Percentiles rank a stretch among this genome's conserved stretches.
Evolutionary conservation across 177 flowering plant species (phyloP).

Genomic region (Vitis hybrid): DNA sequence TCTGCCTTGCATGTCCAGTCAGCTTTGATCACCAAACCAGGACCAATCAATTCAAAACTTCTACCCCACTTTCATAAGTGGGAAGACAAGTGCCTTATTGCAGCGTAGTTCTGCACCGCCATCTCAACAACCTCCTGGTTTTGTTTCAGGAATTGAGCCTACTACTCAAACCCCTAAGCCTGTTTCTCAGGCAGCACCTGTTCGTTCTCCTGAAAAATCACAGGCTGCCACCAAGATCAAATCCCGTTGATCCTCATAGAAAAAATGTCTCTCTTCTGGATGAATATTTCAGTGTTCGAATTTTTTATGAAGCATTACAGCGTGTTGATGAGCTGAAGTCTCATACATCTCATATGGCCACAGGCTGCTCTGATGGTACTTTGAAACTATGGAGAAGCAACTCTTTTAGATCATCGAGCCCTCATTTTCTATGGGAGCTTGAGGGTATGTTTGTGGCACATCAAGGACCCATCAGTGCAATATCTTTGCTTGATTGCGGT

Average conservation of each 20-base stretch:
- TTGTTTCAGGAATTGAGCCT: slow-evolving; percentile 29
- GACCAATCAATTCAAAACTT: slow-evolving; percentile 49
- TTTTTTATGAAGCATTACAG: slow-evolving; percentile 64
- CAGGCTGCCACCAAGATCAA: slow-evolving; percentile 21
- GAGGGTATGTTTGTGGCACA: slow-evolving; percentile 60
- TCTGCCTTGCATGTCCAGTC: slow-evolving; percentile 38
- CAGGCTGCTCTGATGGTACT: slow-evolving; percentile 77
- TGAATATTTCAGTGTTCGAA: slow-evolving; percentile 61
- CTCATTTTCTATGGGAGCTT: slow-evolving; percentile 59
- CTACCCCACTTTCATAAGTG: slow-evolving; percentile 62
- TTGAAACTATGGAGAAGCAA: slow-evolving; percentile 79
- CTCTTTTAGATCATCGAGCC: slow-evolving; percentile 16
- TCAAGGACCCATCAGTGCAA: slow-evolving; percentile 50
- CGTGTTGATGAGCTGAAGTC: slow-evolving; percentile 71
- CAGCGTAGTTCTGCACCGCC: slow-evolving; percentile 51
- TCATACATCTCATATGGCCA: slow-evolving; percentile 67
- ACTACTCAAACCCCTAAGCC: slow-evolving; percentile 24
- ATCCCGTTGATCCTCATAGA: slow-evolving; percentile 42
- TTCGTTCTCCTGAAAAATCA: slow-evolving; percentile 30
- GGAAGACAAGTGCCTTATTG: slow-evolving; percentile 58
- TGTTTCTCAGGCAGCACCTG: slow-evolving; percentile 15
- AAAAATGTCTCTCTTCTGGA: slow-evolving; percentile 60
- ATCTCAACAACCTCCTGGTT: slow-evolving; percentile 26
- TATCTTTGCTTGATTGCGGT: slow-evolving; percentile 60
- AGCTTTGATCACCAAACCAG: slow-evolving; percentile 35